Evolutionary conservation across 257 asterid species (phyloP).

Genomic region (Verbascum thapsus): DNA sequence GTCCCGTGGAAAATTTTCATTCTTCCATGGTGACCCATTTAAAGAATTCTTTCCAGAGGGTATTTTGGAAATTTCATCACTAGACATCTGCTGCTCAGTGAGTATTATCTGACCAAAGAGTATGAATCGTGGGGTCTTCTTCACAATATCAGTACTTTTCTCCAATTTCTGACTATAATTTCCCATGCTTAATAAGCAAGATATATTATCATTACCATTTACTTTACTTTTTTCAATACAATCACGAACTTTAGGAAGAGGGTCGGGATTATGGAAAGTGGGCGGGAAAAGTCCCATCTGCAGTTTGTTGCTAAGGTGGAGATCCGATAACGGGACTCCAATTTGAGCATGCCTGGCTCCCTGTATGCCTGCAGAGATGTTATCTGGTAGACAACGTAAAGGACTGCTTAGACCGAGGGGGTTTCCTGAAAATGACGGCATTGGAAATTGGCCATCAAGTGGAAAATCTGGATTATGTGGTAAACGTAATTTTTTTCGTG

Average conservation of each 20-base stretch:
- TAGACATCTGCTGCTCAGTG: slow-evolving; percentile 90
- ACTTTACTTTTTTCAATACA: slow-evolving; percentile 33
- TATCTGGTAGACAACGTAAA: slow-evolving; percentile 61
- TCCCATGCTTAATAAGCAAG: slow-evolving; percentile 83
- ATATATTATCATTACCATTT: slow-evolving; percentile 53
- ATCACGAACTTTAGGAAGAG: slow-evolving; percentile 47
- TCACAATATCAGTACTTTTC: slow-evolving; percentile 37
- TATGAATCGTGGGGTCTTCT: slow-evolving; percentile 63
- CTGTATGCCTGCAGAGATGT: slow-evolving; percentile 96
- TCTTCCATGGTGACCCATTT: slow-evolving; percentile 30
- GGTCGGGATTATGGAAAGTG: slow-evolving; percentile 53
- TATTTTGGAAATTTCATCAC: slow-evolving; percentile 36
- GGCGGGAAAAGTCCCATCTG: slow-evolving; percentile 63
- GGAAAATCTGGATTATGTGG: slow-evolving; percentile 63
- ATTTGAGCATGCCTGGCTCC: slow-evolving; percentile 99
- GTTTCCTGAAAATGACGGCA: slow-evolving; percentile 83
- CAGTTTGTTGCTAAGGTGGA: slow-evolving; percentile 78
- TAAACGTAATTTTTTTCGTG: slow-evolving; percentile 68
- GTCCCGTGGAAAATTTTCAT: slow-evolving; percentile 32
- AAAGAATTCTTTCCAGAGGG: slow-evolving; percentile 24
- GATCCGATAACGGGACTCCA: slow-evolving; percentile 74
- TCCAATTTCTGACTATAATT: slow-evolving; percentile 47
- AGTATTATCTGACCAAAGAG: slow-evolving; percentile 97
- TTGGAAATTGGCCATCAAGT: slow-evolving; percentile 63
- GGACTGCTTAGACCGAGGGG: slow-evolving; percentile 75